Evolutionary conservation across 2,329 filamentous ascomycete species (phyloP).

Genomic region (Gnomoniopsis sp.): DNA sequence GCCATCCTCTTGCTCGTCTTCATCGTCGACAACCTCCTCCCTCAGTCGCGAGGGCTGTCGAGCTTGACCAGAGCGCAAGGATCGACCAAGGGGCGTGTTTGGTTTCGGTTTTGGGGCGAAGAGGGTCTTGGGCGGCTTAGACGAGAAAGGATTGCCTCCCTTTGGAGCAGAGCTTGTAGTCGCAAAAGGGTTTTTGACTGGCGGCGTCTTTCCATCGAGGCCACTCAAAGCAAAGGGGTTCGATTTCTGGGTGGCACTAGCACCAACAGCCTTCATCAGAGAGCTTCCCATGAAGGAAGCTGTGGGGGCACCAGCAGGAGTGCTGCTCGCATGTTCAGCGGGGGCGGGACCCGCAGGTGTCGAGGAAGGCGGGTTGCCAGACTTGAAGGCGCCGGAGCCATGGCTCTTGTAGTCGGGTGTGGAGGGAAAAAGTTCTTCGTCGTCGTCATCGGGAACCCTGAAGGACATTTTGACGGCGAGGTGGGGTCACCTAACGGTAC

Average conservation of each 20-base stretch:
- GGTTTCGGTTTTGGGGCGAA: constrained; percentile 34
- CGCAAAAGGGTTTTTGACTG: constrained; percentile 15
- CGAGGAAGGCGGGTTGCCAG: constrained; percentile 46
- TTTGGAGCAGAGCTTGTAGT: constrained; percentile 8
- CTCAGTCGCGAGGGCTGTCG: constrained; percentile 52
- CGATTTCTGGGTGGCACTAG: constrained; percentile 11
- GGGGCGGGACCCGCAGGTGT: constrained; percentile 51
- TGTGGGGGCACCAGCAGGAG: constrained; percentile 53
- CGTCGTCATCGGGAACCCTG: constrained; percentile 38
- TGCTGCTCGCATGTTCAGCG: constrained; percentile 52
- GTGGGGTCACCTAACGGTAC: constrained; percentile 18
- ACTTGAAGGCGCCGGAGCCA: constrained; percentile 35
- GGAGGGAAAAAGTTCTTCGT: constrained; percentile 39
- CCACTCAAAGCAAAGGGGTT: constrained; percentile 15
- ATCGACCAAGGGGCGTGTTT: constrained; percentile 45
- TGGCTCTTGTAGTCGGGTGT: constrained; percentile 44
- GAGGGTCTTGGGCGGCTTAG: constrained; percentile 31
- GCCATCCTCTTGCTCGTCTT: constrained; percentile 36
- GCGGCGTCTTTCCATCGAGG: constrained; percentile 10
- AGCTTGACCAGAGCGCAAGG: constrained; percentile 37
- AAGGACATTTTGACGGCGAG: constrained; percentile 33
- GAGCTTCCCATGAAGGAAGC: constrained; percentile 54
- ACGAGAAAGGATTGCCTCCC: constrained; percentile 7
- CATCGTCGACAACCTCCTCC: constrained; percentile 34
- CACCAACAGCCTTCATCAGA: constrained; percentile 37